Evolutionary conservation across 2,329 filamentous ascomycete genomes (phyloP).

Genomic region (Thelonectria blattea): DNA sequence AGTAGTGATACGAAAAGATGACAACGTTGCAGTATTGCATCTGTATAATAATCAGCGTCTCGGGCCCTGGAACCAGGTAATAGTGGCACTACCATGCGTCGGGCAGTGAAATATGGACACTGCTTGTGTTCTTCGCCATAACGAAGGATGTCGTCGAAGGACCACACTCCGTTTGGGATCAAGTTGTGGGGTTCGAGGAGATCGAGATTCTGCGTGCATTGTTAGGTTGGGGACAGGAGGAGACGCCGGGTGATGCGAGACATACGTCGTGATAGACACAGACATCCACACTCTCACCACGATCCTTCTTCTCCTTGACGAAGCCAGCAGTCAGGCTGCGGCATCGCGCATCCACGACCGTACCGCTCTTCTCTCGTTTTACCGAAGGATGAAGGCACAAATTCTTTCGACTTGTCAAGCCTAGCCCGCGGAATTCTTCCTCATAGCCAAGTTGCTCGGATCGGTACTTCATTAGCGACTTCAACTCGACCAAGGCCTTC

Average conservation of each 20-base stretch:
- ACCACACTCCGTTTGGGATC: constrained; percentile 94
- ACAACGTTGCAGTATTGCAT: constrained; percentile 99
- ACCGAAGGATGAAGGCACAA: constrained; percentile 95
- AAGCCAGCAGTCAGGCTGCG: constrained; percentile 95
- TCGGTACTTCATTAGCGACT: constrained; percentile 93
- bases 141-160: constrained; percentile 82
- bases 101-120: constrained; percentile 94
- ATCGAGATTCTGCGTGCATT: constrained; percentile 75
- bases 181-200: constrained; percentile 93
- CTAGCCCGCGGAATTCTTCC: constrained; percentile 92
- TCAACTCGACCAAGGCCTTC: constrained; percentile 91
- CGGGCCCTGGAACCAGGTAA: too few species aligned
- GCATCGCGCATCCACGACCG: constrained; percentile 93
- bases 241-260: constrained; percentile 2
- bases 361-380: constrained; percentile 93
- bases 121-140: constrained; percentile 97
- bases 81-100: constrained; percentile 75
- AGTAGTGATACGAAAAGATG: constrained; percentile 98
- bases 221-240: constrained; percentile 17
- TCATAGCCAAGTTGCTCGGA: constrained; percentile 85
- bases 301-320: constrained; percentile 96
- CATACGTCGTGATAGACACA: constrained; percentile 93
- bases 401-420: constrained; percentile 95
- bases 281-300: constrained; percentile 90
- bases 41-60: constrained; percentile 48